Conservation (phyloP, 805 yeast species). For the Hanseniaspora jakobsenii region DNA sequence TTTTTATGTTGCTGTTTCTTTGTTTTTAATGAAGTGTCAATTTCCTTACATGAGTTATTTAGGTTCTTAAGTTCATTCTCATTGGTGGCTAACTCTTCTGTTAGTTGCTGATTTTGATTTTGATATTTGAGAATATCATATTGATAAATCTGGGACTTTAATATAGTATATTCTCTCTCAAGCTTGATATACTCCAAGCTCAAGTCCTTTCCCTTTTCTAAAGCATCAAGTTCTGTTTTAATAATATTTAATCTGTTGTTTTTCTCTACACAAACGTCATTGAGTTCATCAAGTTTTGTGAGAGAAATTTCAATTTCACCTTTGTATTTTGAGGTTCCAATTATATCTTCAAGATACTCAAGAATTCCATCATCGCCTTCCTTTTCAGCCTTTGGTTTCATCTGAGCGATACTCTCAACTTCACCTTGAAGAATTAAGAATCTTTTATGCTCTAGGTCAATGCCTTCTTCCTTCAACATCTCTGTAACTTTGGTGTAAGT, state of each 20-base stretch:
- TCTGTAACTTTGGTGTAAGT: slow-evolving; percentile 68
- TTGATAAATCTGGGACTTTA: slow-evolving; percentile 48
- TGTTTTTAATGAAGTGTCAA: too few species aligned
- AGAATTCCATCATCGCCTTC: slow-evolving; percentile 87
- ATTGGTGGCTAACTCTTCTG: too few species aligned
- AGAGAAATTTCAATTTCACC: slow-evolving; percentile 54
- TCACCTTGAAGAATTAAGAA: slow-evolving; percentile 94
- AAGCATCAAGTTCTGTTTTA: slow-evolving; percentile 53
- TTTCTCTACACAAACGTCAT: slow-evolving; percentile 70
- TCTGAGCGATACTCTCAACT: slow-evolving; percentile 94
- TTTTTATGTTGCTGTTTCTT: too few species aligned
- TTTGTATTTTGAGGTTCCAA: slow-evolving; percentile 85
- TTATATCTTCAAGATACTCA: slow-evolving; percentile 91
- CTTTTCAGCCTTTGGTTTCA: slow-evolving; percentile 92
- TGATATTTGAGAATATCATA: slow-evolving; percentile 33
- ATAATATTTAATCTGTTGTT: slow-evolving; percentile 69
- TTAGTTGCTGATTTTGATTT: too few species aligned
- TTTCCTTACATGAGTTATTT: too few species aligned
- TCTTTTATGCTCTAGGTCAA: slow-evolving; percentile 88
- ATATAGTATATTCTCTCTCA: slow-evolving; percentile 48
- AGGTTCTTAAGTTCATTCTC: too few species aligned
- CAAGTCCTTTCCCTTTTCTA: slow-evolving; percentile 52
- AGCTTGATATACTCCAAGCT: slow-evolving; percentile 54
- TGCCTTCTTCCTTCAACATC: slow-evolving; percentile 65
- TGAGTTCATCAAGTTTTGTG: slow-evolving; percentile 54